Evolutionary conservation across 192 early-diverging fungal species (phyloP).

Genomic region (Coemansia sp.): DNA sequence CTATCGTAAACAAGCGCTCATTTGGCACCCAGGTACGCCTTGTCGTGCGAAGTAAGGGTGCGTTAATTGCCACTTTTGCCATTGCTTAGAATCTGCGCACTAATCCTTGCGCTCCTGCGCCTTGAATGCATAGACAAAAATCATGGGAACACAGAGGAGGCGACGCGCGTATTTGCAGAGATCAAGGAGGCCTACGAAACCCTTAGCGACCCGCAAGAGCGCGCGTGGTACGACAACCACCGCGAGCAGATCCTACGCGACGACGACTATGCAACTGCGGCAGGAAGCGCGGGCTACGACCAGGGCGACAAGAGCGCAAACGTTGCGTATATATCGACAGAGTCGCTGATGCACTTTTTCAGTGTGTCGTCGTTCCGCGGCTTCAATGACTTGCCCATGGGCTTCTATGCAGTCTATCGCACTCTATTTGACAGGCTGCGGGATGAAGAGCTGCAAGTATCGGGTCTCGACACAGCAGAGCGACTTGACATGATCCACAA

Average conservation of each 20-base stretch:
- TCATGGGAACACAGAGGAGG: conserved; percentile 75
- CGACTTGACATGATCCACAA: conserved; percentile 31
- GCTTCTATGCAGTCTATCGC: conserved; percentile 82
- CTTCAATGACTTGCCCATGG: conserved; percentile 67
- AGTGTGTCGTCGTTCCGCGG: conserved; percentile 70
- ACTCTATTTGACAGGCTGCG: conserved; percentile 76
- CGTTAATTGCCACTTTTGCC: not conserved
- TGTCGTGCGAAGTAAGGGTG: conserved; percentile 3
- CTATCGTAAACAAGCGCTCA: conserved; percentile 71
- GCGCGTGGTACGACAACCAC: conserved; percentile 95
- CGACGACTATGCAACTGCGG: conserved; percentile 54
- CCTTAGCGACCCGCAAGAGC: conserved; percentile 89
- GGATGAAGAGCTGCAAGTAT: conserved; percentile 69
- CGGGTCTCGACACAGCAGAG: conserved; percentile 23
- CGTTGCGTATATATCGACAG: conserved; percentile 34
- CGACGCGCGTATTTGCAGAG: conserved; percentile 83
- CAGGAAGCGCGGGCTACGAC: conserved; percentile 45
- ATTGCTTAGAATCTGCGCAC: not conserved
- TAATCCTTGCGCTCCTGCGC: conserved; percentile 50
- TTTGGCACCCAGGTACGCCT: conserved; percentile 74
- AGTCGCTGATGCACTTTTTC: conserved; percentile 80
- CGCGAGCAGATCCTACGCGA: conserved; percentile 89
- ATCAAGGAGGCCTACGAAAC: conserved; percentile 95
- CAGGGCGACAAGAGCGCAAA: conserved; percentile 55
- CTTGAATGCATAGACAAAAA: conserved; percentile 79